A percentile compares a stretch with the other conserved stretches of the same genome.
Conservation (phyloP, 352 stramenopile species). For the Phytophthora rubi region DNA sequence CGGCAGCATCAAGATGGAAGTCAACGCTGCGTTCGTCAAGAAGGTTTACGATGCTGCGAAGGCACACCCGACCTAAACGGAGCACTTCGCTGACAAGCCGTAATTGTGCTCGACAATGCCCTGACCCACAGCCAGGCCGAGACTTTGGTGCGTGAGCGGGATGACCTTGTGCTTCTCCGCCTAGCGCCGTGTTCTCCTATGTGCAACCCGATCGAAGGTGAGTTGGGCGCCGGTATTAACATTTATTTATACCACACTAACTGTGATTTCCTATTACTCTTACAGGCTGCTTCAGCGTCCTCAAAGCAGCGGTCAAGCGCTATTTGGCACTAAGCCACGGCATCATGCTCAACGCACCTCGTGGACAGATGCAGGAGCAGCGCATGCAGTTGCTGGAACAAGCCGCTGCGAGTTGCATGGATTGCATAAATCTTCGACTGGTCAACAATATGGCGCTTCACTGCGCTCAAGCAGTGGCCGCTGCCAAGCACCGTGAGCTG, state of each 20-base stretch:
- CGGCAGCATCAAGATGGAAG: slow-evolving; percentile 6
- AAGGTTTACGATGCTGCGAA: slow-evolving; percentile 1
- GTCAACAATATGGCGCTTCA: not conserved
- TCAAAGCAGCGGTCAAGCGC: slow-evolving; percentile 2
- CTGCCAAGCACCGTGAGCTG: slow-evolving; percentile 2
- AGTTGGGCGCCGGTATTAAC: not conserved
- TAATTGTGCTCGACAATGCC: slow-evolving; percentile 9
- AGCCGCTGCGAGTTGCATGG: not conserved
- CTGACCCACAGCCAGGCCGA: not conserved
- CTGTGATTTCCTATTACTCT: not conserved
- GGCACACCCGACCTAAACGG: not conserved
- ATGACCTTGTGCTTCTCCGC: slow-evolving; percentile 9
- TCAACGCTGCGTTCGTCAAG: slow-evolving; percentile 1
- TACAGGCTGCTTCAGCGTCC: not conserved
- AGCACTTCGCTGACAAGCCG: not conserved
- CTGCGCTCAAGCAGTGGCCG: not conserved
- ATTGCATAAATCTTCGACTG: not conserved
- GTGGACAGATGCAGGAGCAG: not conserved
- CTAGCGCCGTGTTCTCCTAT: slow-evolving; percentile 18
- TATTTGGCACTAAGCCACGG: not conserved
- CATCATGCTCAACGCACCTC: not conserved
- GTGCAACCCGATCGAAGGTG: slow-evolving; percentile 25
- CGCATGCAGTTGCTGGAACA: not conserved
- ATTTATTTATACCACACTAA: not conserved
- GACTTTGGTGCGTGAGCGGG: not conserved